Evolutionary conservation across 2,329 filamentous ascomycete genomes (phyloP).

Genomic region (Fusarium sp.): DNA sequence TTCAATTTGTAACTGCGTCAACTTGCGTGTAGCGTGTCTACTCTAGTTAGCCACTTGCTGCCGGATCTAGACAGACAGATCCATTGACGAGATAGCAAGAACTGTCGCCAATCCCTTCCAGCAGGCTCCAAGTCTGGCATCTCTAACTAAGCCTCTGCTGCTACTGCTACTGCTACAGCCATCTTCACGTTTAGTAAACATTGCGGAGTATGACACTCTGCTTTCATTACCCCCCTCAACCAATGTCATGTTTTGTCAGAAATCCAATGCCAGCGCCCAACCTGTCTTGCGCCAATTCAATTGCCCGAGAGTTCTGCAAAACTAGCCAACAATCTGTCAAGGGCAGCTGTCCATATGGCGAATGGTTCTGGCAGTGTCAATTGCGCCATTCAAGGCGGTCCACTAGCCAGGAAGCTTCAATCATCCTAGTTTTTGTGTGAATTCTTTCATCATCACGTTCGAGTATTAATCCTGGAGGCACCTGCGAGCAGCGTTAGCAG

Average conservation of each 20-base stretch:
- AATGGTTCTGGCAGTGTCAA: neutral
- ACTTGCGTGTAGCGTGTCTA: conserved; percentile 36
- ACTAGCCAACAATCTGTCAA: conserved; percentile 1
- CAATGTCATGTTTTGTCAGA: neutral
- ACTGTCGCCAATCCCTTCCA: conserved; percentile 7
- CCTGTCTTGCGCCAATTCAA: neutral
- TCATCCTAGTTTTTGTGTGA: conserved; percentile 15
- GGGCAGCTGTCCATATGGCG: neutral
- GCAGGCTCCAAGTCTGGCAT: conserved; percentile 16
- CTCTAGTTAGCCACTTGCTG: conserved; percentile 33
- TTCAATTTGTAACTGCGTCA: conserved; percentile 31
- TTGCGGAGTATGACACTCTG: neutral
- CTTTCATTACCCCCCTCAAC: neutral
- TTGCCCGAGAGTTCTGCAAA: conserved; percentile 1
- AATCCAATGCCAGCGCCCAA: neutral
- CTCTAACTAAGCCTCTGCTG: conserved; percentile 10
- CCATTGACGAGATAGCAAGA: neutral
- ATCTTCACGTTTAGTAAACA: conserved; percentile 16
- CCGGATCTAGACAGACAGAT: conserved; percentile 13
- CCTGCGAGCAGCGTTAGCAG: conserved; percentile 34
- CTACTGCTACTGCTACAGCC: conserved; percentile 1
- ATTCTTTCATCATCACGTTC: conserved; percentile 24
- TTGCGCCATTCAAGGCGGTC: neutral
- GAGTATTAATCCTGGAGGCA: conserved; percentile 44
- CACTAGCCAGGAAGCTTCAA: conserved; percentile 10